Base-by-base conservation (phyloP, 164 flowering plant genomes). In the Sextonia rubra region DNA sequence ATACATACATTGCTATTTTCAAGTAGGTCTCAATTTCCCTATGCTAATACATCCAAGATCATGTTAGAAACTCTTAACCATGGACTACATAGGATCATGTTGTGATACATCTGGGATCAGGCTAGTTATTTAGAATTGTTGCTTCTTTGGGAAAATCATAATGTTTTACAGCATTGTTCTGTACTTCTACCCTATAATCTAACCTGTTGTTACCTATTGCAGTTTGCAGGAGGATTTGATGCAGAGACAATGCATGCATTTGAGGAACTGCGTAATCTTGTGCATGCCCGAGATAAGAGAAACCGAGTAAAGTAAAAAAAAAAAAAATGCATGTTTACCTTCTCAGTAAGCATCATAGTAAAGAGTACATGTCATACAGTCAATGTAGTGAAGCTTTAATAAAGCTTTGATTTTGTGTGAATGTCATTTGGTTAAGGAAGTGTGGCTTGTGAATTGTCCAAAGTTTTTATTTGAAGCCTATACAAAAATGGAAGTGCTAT, bases 211-310 rank as follows among this genome's bases (percentile, higher is more conserved):
- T 20, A 3, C 26, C 37, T 29, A 37, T 72, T 78, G 85, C 94
- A 93, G 98, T 93, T 93, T 88, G 98, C 98, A 18, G 98, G 98
- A 79, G 98, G 98, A 80, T 93, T 93, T 78, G 98, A 93, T 77
- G 85, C 90, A 48, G 98, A 93, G 77, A 93, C 97, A 61, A 93
- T 93, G 98, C 89, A 85, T 30, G 94, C 94, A 47, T 93, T 93
- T 70, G 95, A 93, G 77, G 96, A 93, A 76, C 91, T 93, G 47
- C 89, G 98, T 11, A 84, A 85, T 74, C 81, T 89, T 24, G 90
- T 94, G 20, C 79, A 84, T 69, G 78, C 80, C 56, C 77, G 86
- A 25, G 83, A 85, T 83, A 87, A 87, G 65, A 83, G 75, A 68
- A 82, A 80, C 73, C 60, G 20, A 37, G 55, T 5, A 65, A 44